Base-by-base conservation (phyloP, 352 stramenopile species). In the Pythium folliculosum region DNA sequence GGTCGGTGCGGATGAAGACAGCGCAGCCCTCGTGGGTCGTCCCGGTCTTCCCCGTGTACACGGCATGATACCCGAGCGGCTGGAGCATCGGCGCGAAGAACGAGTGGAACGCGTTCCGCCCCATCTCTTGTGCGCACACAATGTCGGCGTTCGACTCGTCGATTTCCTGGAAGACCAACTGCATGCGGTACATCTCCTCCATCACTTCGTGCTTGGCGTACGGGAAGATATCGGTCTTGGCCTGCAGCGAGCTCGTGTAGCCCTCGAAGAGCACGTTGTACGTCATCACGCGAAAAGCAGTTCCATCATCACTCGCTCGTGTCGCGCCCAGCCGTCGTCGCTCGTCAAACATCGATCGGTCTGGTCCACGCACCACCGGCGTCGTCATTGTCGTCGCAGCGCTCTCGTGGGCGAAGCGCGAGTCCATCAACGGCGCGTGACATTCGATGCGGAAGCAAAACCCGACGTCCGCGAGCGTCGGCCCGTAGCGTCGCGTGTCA, bases 251-350 rank as follows among this genome's bases (percentile, higher is more conserved):
- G 2, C 74, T 84, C 25, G 83, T 84, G 51, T 93, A 94, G 3
- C 86, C 85, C 43, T 86, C 77, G 57, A 83, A 94, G 14, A 94
- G 44, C 23, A 94, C 76, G 55, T 94, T 94, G 69, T 94, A 94
- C 56, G 72, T 90, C 86, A 94, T 92, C 14, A 94, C 76, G 49
- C 86, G 84, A 49, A 92, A 86, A 5, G 68, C 70, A 13, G 47
- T 9, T 51, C 52, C 58, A 66, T 65, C 48, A 66, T 50, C 0
- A 50, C 63, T 49, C 19, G 58, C 57, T 55, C 76, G 66, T 25
- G 61, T 35, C 16, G 63, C 7, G 17, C 60, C 22, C 27, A 78
- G 54, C 68, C 23, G 1, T 50, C 72, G 57, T n/a, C 86, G 71
- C n/a, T 67, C 45, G 0, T 50, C 56, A 57, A 94, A 94, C 14